phyloP scores from a whole-genome alignment of 1,139 yeast genomes.

The Yamadazyma friedrichii region DNA sequence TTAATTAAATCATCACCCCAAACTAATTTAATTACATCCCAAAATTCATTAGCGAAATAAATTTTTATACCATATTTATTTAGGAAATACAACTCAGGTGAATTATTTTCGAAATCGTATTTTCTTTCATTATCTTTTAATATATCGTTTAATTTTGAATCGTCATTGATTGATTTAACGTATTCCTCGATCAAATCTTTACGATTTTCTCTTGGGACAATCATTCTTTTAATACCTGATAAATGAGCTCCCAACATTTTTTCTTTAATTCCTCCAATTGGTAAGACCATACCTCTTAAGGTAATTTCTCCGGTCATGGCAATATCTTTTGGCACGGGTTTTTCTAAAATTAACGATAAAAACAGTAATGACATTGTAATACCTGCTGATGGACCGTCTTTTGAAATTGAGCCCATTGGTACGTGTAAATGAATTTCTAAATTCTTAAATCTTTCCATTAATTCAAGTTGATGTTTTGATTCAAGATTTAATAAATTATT shows the following conservation, averaged over 20 bases:
- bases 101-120: constrained; percentile 29
- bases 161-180: constrained; percentile 36
- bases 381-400: constrained; percentile 96
- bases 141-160: constrained; percentile 29
- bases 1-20: constrained; percentile 54
- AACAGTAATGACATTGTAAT: constrained; percentile 84
- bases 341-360: constrained; percentile 65
- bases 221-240: constrained; percentile 56
- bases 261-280: constrained; percentile 89
- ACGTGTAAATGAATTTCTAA: constrained; percentile 80
- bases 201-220: constrained; percentile 70
- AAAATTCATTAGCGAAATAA: constrained; percentile 69
- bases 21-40: constrained; percentile 69
- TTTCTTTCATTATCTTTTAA: constrained; percentile 35
- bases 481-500: constrained; percentile 31
- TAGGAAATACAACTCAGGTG: constrained; percentile 47
- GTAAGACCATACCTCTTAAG: constrained; percentile 77
- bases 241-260: constrained; percentile 83
- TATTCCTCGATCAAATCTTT: constrained; percentile 67
- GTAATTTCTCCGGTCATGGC: constrained; percentile 97
- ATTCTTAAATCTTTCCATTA: constrained; percentile 46
- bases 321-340: constrained; percentile 62
- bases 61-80: constrained; percentile 57
- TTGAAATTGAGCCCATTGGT: constrained; percentile 84
- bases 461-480: constrained; percentile 22